Base-by-base conservation (phyloP, 2,329 filamentous ascomycete genomes). In the Cladosporium halotolerans region DNA sequence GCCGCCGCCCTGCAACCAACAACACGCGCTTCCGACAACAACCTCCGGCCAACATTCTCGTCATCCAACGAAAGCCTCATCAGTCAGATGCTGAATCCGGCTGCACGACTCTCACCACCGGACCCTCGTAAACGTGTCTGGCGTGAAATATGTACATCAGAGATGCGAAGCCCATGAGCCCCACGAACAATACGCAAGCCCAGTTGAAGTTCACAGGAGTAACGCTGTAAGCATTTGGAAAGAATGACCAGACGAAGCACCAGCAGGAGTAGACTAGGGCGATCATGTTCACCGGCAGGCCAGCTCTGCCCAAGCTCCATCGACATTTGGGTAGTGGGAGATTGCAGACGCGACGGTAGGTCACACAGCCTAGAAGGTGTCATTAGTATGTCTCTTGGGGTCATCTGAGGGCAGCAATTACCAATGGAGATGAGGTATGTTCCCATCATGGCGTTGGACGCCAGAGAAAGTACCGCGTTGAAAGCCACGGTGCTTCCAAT, bases 151-250 rank as follows among this genome's bases (percentile, higher is more conserved):
- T 42, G 45, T 59, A 61, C 44, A 60, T 33, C n/a, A 59, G 34
- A 14, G 38, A 48, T 3, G 57, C 54, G 16, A 59, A 32, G 2
- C 19, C 40, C 61, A 63, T 58, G 2, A 62, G 18, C 4, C 52
- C 54, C 2, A 56, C 45, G 44, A 76, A 76, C 38, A 79, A 70
- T 6, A 76, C 66, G n/a, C 70, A 61, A 31, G 71, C 73, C 75
- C 75, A 80, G 61, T 81, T 80, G 70, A 79, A 78, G 2, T 68
- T 71, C 11, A 59, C 59, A 1, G 68, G 60, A 2, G 45, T 57
- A 1, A 75, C 70, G 1, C 64, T 57, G 34, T 70, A 63, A 2
- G 59, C 53, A 0, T 66, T 60, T 0, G 78, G 78, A 70, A 70
- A 73, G 57, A 70, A 67, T 8, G 62, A 63, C 69, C 69, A 73